Evolutionary conservation across 2,329 filamentous ascomycete species (phyloP).

Genomic region (Penicillium verrucosum): DNA sequence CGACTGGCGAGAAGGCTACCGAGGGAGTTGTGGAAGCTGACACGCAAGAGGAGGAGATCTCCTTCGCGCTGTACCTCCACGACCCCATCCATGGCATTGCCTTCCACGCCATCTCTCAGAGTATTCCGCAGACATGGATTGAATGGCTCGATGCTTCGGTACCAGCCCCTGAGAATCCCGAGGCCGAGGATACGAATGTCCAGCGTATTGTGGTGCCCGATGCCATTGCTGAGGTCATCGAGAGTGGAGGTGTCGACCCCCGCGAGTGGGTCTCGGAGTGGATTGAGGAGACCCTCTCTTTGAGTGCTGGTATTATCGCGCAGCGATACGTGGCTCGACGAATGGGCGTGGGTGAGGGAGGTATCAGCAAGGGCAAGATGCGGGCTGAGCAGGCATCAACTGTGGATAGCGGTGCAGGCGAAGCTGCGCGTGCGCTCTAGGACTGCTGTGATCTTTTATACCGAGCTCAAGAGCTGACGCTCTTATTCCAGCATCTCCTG

Average conservation of each 20-base stretch:
- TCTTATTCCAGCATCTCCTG: neutral
- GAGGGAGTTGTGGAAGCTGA: slow-evolving; percentile 37
- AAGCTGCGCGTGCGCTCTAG: slow-evolving; percentile 56
- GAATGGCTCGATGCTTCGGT: slow-evolving; percentile 79
- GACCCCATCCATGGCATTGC: slow-evolving; percentile 90
- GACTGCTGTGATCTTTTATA: neutral
- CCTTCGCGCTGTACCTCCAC: slow-evolving; percentile 73
- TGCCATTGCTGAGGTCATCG: slow-evolving; percentile 81
- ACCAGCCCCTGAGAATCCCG: slow-evolving; percentile 38
- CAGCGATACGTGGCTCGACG: slow-evolving; percentile 91
- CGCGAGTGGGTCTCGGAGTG: slow-evolving; percentile 97
- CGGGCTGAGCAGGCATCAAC: slow-evolving; percentile 52
- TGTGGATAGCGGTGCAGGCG: slow-evolving; percentile 58
- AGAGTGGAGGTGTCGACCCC: slow-evolving; percentile 73
- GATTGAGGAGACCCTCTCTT: slow-evolving; percentile 80
- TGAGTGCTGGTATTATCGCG: slow-evolving; percentile 80
- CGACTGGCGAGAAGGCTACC: slow-evolving; percentile 36
- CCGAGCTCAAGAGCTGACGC: neutral
- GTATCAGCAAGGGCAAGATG: slow-evolving; percentile 55
- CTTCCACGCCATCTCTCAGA: slow-evolving; percentile 78
- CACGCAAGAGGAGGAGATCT: slow-evolving; percentile 56
- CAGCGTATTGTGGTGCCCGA: slow-evolving; percentile 58
- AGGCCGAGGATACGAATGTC: slow-evolving; percentile 37
- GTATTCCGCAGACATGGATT: slow-evolving; percentile 79
- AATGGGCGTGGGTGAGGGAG: slow-evolving; percentile 93